phyloP scores from a whole-genome alignment of 2,329 filamentous ascomycete genomes.

The Aspergillus tanneri region DNA sequence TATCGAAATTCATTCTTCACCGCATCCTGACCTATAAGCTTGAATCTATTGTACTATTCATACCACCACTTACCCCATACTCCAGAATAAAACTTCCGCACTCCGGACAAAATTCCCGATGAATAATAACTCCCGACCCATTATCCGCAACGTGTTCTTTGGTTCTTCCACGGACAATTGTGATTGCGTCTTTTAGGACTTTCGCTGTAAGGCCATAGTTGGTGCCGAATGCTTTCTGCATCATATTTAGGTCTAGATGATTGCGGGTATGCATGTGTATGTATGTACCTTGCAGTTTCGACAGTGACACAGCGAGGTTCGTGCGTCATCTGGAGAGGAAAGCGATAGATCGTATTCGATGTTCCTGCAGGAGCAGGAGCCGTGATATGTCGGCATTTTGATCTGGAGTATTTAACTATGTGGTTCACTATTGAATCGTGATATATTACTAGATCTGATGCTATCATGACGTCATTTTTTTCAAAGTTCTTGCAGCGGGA shows the following conservation, averaged over 20 bases:
- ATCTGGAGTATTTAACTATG: too few relatives aligned
- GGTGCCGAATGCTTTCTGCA: constrained; percentile 52
- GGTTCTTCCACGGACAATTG: constrained; percentile 40
- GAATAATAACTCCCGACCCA: constrained; percentile 47
- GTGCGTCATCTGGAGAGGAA: constrained; percentile 46
- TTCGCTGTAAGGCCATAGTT: constrained; percentile 55
- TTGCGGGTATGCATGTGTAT: background rate
- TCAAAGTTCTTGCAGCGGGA: too few relatives aligned
- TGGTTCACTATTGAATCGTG: too few relatives aligned
- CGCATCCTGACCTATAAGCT: constrained; percentile 25
- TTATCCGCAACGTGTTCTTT: constrained; percentile 53
- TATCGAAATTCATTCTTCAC: constrained; percentile 40
- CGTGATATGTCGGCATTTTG: constrained; percentile 34
- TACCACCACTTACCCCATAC: constrained; percentile 46
- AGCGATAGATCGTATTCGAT: constrained; percentile 51
- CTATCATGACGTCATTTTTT: background rate
- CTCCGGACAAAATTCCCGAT: constrained; percentile 54
- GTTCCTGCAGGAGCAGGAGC: constrained; percentile 51
- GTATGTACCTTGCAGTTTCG: constrained; percentile 49
- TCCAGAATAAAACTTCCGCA: constrained; percentile 55
- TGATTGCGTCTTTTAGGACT: constrained; percentile 47
- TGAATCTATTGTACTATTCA: too few relatives aligned
- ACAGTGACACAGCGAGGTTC: constrained; percentile 56
- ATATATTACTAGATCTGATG: background rate
- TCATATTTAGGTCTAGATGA: background rate